Conservation (phyloP, 2,329 filamentous ascomycete species). For the Aspergillus sp. region DNA sequence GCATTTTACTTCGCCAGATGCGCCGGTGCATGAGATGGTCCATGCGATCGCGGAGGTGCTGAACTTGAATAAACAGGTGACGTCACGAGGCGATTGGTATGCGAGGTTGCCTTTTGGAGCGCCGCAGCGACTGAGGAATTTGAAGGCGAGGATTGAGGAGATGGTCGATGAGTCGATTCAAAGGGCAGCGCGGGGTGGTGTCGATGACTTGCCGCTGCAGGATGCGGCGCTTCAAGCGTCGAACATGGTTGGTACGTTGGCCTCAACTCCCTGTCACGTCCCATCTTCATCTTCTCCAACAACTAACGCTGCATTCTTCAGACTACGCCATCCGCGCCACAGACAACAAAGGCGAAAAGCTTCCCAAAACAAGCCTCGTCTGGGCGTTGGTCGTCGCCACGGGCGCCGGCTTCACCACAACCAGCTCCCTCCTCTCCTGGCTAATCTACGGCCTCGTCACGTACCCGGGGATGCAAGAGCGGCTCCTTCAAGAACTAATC, state of each 20-base stretch:
- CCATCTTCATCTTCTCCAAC: too few relatives aligned
- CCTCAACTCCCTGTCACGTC: too few relatives aligned
- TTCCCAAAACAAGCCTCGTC: constrained; percentile 52
- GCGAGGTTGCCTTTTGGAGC: constrained; percentile 62
- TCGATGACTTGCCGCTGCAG: constrained; percentile 37
- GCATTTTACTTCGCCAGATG: constrained; percentile 50
- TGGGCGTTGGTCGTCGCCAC: constrained; percentile 56
- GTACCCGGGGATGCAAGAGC: constrained; percentile 61
- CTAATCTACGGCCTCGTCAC: constrained; percentile 58
- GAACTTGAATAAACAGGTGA: constrained; percentile 63
- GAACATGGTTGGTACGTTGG: constrained; percentile 45
- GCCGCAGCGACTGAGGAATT: constrained; percentile 46
- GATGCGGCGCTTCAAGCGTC: constrained; percentile 51
- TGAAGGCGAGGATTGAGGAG: constrained; percentile 24
- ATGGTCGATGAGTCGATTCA: constrained; percentile 31
- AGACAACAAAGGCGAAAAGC: constrained; percentile 59
- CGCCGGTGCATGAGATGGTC: constrained; percentile 58
- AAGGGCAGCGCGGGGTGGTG: constrained; percentile 26
- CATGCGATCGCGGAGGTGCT: constrained; percentile 56
- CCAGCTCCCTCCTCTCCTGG: constrained; percentile 63
- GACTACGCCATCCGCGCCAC: constrained; percentile 60
- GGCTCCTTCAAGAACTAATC: constrained; percentile 62
- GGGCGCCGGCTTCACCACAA: constrained; percentile 66
- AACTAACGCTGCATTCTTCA: not conserved
- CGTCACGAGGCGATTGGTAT: constrained; percentile 62